A percentile compares a stretch with the other conserved stretches of the same genome.
Conservation (phyloP, 2,329 filamentous ascomycete species). For the Orbilia oligospora region DNA sequence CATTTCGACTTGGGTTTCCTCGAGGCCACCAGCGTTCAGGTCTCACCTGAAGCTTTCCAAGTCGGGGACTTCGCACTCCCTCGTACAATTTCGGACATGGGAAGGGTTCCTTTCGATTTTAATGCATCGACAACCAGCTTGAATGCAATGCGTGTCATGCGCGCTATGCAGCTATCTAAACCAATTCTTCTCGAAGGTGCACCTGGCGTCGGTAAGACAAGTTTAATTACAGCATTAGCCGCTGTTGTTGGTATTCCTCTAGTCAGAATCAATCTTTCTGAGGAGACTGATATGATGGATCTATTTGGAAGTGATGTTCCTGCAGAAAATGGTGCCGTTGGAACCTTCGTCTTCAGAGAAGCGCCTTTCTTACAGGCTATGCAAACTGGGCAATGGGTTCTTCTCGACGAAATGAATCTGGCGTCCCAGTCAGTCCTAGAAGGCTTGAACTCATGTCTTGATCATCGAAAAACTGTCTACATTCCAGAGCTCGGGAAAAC, state of each 20-base stretch:
- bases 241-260: slow-evolving; percentile 83
- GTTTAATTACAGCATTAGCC: slow-evolving; percentile 87
- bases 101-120: slow-evolving; percentile 79
- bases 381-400: slow-evolving; percentile 96
- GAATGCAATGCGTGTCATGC: slow-evolving; percentile 91
- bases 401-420: slow-evolving; percentile 98
- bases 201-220: slow-evolving; percentile 98
- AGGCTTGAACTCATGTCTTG: slow-evolving; percentile 94
- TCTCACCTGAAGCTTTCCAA: slow-evolving; percentile 63
- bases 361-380: slow-evolving; percentile 96
- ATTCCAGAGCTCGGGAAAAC: slow-evolving; percentile 95
- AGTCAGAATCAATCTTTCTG: slow-evolving; percentile 95
- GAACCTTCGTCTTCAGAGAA: slow-evolving; percentile 94
- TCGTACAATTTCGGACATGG: slow-evolving; percentile 70
- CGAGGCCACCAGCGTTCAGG: slow-evolving; percentile 37
- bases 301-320: slow-evolving; percentile 97
- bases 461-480: slow-evolving; percentile 96
- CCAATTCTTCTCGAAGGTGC: slow-evolving; percentile 95
- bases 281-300: slow-evolving; percentile 98
- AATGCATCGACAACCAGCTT: slow-evolving; percentile 88
- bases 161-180: slow-evolving; percentile 88
- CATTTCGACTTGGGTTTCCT: slow-evolving; percentile 77
- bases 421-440: slow-evolving; percentile 97
- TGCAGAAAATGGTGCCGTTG: slow-evolving; percentile 89
- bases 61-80: slow-evolving; percentile 83